phyloP scores from a whole-genome alignment of 1,284 basidiomycete species.

The Ustilago hordei region DNA sequence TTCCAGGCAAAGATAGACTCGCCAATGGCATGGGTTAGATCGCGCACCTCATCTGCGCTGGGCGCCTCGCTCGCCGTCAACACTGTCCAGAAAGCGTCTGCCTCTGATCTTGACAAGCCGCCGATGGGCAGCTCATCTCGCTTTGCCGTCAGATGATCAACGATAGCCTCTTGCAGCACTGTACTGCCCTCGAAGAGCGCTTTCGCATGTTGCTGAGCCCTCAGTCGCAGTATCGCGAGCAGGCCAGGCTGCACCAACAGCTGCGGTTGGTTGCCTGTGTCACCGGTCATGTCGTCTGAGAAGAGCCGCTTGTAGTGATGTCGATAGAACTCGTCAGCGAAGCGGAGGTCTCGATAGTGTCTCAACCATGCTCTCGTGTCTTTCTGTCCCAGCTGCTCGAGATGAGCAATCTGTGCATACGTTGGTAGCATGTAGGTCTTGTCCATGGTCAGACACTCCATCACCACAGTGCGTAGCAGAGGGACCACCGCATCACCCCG shows the following conservation, averaged over 20 bases:
- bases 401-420: constrained; percentile 23
- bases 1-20: constrained; percentile 1
- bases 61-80: constrained; percentile 30
- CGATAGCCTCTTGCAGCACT: constrained; percentile 9
- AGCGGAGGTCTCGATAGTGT: constrained; percentile 26
- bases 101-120: not conserved
- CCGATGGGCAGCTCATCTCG: not conserved
- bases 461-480: constrained; percentile 79
- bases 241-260: constrained; percentile 30
- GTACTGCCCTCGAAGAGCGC: constrained; percentile 11
- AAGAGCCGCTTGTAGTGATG: constrained; percentile 18
- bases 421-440: constrained; percentile 71
- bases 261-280: not conserved
- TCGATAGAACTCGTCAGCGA: constrained; percentile 37
- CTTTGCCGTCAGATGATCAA: constrained; percentile 2
- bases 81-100: constrained; percentile 11
- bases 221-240: constrained; percentile 17
- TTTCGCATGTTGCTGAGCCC: constrained; percentile 17
- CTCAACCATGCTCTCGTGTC: constrained; percentile 7
- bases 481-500: constrained; percentile 71
- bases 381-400: not conserved
- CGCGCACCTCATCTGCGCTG: constrained; percentile 16
- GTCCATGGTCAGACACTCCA: constrained; percentile 89
- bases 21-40: constrained; percentile 17
- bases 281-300: not conserved